Percentiles rank a stretch among this genome's conserved stretches.
Evolutionary conservation across 257 asterid species (phyloP).

Genomic region (Ligustrum vulgare): DNA sequence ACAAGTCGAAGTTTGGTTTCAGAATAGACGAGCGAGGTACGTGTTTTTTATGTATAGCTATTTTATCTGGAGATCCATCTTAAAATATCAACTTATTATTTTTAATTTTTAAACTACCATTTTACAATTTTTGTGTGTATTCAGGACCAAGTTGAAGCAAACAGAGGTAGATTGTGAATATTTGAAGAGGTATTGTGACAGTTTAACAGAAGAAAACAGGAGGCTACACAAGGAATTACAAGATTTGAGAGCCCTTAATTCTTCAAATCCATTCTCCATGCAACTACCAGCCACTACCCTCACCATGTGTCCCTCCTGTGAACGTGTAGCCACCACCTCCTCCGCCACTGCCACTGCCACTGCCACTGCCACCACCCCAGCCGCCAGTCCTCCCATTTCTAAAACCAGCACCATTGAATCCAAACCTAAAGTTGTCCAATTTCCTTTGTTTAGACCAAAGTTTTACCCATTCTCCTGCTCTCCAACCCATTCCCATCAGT

Average conservation of each 20-base stretch:
- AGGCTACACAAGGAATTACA: conserved; percentile 71
- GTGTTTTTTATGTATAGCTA: neutral
- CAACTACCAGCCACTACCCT: conserved; percentile 80
- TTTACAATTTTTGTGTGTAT: neutral
- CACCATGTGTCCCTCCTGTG: conserved; percentile 93
- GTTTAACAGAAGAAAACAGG: conserved; percentile 65
- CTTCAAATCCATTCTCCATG: conserved; percentile 70
- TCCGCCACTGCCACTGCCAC: neutral
- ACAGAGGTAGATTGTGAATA: conserved; percentile 91
- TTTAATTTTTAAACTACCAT: no score
- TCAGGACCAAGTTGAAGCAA: conserved; percentile 83
- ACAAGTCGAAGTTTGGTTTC: conserved; percentile 96
- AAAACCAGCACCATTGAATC: conserved; percentile 23
- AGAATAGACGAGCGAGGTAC: conserved; percentile 90
- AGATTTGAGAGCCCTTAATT: conserved; percentile 69
- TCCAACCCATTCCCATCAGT: conserved; percentile 45
- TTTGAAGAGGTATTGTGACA: conserved; percentile 70
- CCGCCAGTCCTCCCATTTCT: neutral
- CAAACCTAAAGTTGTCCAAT: conserved; percentile 35
- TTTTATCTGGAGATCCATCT: no score
- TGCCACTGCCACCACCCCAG: conserved; percentile 1
- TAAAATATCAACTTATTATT: no score
- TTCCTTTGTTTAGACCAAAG: conserved; percentile 49
- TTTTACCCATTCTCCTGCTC: conserved; percentile 52
- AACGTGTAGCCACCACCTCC: conserved; percentile 57